Conservation (phyloP, 169 alveolate species). For the Hepatocystis sp. region DNA sequence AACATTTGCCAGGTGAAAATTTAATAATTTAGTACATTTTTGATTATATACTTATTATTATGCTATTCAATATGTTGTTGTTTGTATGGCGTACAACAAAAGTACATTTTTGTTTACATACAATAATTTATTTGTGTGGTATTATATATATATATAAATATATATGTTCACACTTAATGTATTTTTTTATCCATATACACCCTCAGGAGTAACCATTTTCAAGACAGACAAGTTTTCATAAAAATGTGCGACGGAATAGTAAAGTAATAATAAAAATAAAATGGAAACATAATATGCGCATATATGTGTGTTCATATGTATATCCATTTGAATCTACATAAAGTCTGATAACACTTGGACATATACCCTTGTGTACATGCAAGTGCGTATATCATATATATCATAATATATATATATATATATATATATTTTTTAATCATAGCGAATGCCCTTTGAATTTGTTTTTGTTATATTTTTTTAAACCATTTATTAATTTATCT, state of each 20-base stretch:
- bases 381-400: neutral
- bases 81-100: no score
- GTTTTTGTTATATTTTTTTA: slow-evolving; percentile 49
- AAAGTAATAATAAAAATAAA: slow-evolving; percentile 13
- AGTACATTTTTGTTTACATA: neutral
- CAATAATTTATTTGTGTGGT: slow-evolving; percentile 5
- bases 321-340: no score
- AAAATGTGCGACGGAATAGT: slow-evolving; percentile 63
- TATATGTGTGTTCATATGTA: no score
- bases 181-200: neutral
- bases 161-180: neutral
- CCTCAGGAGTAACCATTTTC: slow-evolving; percentile 39
- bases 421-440: neutral
- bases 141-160: neutral
- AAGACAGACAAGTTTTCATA: slow-evolving; percentile 54
- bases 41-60: no score
- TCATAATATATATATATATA: neutral
- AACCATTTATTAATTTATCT: slow-evolving; percentile 54
- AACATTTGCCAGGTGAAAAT: slow-evolving; percentile 30
- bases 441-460: slow-evolving; percentile 65
- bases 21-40: neutral
- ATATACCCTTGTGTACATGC: neutral
- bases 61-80: no score
- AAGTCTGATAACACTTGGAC: neutral
- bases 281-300: no score